Conservation (phyloP, 2,329 filamentous ascomycete genomes). For the Claviceps capensis region DNA sequence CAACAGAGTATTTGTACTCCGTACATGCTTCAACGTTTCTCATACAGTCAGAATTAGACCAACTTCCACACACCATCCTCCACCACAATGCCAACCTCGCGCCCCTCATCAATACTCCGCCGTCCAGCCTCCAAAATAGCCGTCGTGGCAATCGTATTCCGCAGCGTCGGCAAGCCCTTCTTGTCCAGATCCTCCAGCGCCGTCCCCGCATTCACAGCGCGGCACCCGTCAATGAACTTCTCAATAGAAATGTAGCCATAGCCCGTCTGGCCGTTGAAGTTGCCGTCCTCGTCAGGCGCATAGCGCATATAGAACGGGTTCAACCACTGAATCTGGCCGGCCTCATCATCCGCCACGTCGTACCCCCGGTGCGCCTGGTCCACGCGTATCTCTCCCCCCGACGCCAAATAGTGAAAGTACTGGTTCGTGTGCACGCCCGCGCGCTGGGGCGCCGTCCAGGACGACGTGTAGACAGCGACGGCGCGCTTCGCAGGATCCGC, state of each 20-base stretch:
- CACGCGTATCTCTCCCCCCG: conserved; percentile 71
- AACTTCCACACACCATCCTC: conserved; percentile 56
- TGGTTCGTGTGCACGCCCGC: conserved; percentile 95
- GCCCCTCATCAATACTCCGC: conserved; percentile 68
- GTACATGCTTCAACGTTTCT: too few relatives aligned
- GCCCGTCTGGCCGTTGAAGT: conserved; percentile 80
- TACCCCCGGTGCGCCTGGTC: conserved; percentile 93
- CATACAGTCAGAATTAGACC: conserved; percentile 17
- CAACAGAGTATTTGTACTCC: too few relatives aligned
- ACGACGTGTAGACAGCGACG: conserved; percentile 84
- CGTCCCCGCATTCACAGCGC: conserved; percentile 60
- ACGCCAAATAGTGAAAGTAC: conserved; percentile 89
- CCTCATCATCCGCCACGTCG: conserved; percentile 75
- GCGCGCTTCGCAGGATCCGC: conserved; percentile 55
- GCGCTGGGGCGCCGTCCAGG: conserved; percentile 85
- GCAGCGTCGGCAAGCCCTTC: conserved; percentile 70
- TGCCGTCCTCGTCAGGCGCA: conserved; percentile 85
- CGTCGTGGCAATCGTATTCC: conserved; percentile 82
- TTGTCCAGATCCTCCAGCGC: conserved; percentile 65
- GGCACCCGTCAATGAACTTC: conserved; percentile 86
- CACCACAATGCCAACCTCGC: conserved; percentile 61
- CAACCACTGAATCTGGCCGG: conserved; percentile 63
- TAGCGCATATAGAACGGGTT: conserved; percentile 97
- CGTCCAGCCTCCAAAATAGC: conserved; percentile 83
- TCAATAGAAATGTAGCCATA: conserved; percentile 93